Base-by-base conservation (phyloP, 2,329 filamentous ascomycete genomes). In the Calonectria fujianensis region DNA sequence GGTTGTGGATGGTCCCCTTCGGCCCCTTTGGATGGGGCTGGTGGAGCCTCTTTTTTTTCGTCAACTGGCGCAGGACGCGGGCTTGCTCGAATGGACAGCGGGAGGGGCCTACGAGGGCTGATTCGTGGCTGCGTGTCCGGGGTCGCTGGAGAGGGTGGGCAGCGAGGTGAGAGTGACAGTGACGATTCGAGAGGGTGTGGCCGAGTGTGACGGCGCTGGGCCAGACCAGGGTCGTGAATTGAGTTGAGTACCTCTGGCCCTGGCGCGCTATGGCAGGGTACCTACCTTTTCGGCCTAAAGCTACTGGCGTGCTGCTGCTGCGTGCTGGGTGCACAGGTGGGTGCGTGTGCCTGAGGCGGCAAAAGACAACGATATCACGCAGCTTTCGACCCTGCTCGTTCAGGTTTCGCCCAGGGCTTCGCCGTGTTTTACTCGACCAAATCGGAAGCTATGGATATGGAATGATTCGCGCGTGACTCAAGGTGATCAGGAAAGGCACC, bases 81-180 rank as follows among this genome's bases (percentile, higher is more conserved):
- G 68, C 70, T 77, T 69, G 63, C 76, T 80, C 76, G 76, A 77
- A 73, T 77, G 75, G 74, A 72, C 54, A 71, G 73, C 70, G 61
- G 68, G 74, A 79, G 74, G 77, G 70, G 75, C 69, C 74, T 51
- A 32, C 57, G 31, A 52, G 37, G 59, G 64, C 39, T 78, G 74
- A 73, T 73, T 75, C 69, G 76, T 75, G 64, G 65, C 32, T 74
- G 39, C n/a, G 52, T 57, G 69, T 48, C 51, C 48, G 61, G 68
- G 64, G 65, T 48, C n/a, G 50, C 65, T 41, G 57, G 78, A 24
- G 37, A 74, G 70, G 35, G 69, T 69, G 65, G 64, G 37, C 39
- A 69, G 61, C 51, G 27, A 57, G 57, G 68, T 24, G 74, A 75
- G 67, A 67, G 57, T 64, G 69, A 67, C 24, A 51, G 45, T 61